Evolutionary conservation across 331 rosid genomes (phyloP).

Genomic region (Ulmus americana): DNA sequence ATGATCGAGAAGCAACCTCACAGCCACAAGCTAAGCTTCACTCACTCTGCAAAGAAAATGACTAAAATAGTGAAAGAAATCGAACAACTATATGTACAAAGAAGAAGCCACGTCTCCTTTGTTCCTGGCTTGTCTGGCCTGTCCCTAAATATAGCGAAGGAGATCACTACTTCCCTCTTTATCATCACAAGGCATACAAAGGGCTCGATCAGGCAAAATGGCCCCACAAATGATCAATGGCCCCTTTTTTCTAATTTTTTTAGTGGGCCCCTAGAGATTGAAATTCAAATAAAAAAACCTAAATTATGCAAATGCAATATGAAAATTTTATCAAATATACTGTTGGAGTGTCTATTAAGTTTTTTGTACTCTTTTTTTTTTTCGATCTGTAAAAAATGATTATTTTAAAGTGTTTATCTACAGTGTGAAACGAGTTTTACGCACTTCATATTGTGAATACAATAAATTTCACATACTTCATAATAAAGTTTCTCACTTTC

Average conservation of each 20-base stretch:
- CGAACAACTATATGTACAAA: background rate
- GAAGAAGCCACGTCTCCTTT: conserved; percentile 34
- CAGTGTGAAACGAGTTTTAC: no score
- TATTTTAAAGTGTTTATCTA: no score
- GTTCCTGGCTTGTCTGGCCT: conserved; percentile 21
- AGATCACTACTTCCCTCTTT: conserved; percentile 4
- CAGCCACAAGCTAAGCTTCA: conserved; percentile 15
- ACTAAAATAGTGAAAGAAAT: conserved; percentile 8
- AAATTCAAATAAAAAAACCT: no score
- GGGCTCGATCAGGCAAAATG: conserved; percentile 3
- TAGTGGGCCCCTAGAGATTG: conserved; percentile 23
- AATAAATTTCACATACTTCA: no score
- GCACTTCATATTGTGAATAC: no score
- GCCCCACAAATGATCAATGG: conserved; percentile 34
- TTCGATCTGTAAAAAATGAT: no score
- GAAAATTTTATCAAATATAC: no score
- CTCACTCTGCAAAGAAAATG: background rate
- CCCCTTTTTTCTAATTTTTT: background rate
- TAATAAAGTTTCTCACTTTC: no score
- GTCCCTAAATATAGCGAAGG: conserved; percentile 17
- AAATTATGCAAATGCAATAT: no score
- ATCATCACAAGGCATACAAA: conserved; percentile 40
- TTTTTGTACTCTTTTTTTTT: no score
- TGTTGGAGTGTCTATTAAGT: no score
- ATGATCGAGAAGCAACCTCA: conserved; percentile 14